Evolutionary conservation across 176 grass and related monocot genomes (phyloP).

Genomic region (Pontederia crassipes): DNA sequence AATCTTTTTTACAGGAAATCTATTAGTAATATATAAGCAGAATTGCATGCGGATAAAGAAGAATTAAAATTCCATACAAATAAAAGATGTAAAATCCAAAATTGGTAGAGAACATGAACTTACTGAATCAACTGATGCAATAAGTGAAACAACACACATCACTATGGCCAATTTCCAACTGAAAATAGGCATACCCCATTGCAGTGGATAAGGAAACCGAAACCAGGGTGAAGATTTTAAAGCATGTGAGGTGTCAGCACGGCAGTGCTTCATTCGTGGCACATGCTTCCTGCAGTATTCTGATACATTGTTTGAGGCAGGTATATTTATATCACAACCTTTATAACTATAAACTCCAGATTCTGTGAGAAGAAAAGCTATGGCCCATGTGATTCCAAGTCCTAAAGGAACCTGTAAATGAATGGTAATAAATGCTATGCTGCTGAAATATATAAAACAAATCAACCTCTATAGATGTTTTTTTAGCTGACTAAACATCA

Average conservation of each 20-base stretch:
- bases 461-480: not conserved
- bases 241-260: slow-evolving; percentile 70
- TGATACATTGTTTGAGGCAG: slow-evolving; percentile 74
- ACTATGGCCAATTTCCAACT: slow-evolving; percentile 87
- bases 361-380: slow-evolving; percentile 83
- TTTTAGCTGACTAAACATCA: not conserved
- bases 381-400: slow-evolving; percentile 84
- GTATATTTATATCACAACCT: slow-evolving; percentile 73
- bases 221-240: slow-evolving; percentile 91
- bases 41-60: no score
- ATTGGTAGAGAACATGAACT: slow-evolving; percentile 30
- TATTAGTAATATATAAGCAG: no score
- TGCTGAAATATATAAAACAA: not conserved
- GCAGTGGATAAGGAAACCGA: slow-evolving; percentile 84
- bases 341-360: slow-evolving; percentile 76
- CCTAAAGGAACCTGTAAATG: slow-evolving; percentile 68
- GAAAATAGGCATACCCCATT: slow-evolving; percentile 95
- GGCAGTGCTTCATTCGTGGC: slow-evolving; percentile 73
- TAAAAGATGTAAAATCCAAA: not conserved
- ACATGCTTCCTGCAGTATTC: slow-evolving; percentile 83
- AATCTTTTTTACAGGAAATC: no score
- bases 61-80: no score
- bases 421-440: slow-evolving; percentile 10
- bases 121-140: slow-evolving; percentile 92
- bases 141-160: slow-evolving; percentile 83